Percentiles rank a stretch among this genome's conserved stretches.
phyloP scores from a whole-genome alignment of 208 protist species.

The Polymyxa betae region DNA sequence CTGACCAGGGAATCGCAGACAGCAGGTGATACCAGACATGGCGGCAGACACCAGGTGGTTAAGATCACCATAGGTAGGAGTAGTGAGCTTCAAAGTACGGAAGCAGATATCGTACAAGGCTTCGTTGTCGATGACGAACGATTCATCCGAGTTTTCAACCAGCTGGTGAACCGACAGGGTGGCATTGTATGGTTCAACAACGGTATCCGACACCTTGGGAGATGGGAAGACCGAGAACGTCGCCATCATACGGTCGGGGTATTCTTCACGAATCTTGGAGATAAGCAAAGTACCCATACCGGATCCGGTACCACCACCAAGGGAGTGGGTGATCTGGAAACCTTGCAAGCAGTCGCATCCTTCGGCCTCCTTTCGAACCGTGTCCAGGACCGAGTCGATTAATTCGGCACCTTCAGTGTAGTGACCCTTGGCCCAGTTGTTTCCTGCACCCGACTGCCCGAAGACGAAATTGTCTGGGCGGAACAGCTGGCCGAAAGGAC shows the following conservation, averaged over 20 bases:
- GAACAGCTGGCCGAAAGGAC: constrained; percentile 88
- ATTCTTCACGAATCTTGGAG: constrained; percentile 95
- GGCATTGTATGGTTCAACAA: constrained; percentile 96
- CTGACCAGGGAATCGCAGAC: constrained; percentile 93
- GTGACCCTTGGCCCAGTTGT: constrained; percentile 96
- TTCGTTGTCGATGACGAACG: constrained; percentile 97
- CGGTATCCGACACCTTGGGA: constrained; percentile 94
- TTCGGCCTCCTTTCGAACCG: constrained; percentile 96
- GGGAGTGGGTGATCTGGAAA: constrained; percentile 96
- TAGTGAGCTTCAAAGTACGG: constrained; percentile 92
- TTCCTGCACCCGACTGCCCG: constrained; percentile 93
- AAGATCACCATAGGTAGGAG: constrained; percentile 92
- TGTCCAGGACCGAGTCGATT: constrained; percentile 93
- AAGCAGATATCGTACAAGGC: constrained; percentile 98
- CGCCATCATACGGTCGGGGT: constrained; percentile 96
- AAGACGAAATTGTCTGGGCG: constrained; percentile 97
- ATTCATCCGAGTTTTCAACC: constrained; percentile 94
- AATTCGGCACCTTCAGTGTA: constrained; percentile 98
- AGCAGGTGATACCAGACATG: constrained; percentile 92
- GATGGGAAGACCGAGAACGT: constrained; percentile 98
- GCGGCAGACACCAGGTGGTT: constrained; percentile 92
- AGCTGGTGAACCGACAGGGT: constrained; percentile 95
- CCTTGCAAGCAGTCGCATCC: constrained; percentile 96
- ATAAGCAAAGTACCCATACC: constrained; percentile 96
- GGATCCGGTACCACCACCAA: constrained; percentile 96